phyloP scores from a whole-genome alignment of 805 yeast species.

The Lipomyces yamadae region DNA sequence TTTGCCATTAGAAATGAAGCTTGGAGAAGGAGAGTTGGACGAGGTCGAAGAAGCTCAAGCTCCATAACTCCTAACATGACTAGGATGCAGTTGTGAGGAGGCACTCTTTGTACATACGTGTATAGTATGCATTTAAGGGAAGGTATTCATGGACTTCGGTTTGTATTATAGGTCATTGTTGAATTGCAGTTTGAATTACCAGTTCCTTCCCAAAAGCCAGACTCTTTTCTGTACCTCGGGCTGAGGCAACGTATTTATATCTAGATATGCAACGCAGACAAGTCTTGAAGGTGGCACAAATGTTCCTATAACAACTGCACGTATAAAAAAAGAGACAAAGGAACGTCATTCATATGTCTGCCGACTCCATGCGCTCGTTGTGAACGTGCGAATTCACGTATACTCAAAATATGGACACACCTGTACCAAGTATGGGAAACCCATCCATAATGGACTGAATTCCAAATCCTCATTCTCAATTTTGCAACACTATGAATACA shows the following conservation, averaged over 20 bases:
- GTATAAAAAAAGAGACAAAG: too few species aligned
- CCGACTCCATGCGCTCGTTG: too few species aligned
- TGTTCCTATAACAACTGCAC: neutral
- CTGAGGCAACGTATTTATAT: neutral
- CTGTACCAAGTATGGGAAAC: neutral
- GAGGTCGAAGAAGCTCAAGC: conserved; percentile 9
- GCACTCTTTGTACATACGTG: neutral
- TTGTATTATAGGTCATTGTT: neutral
- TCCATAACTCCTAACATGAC: neutral
- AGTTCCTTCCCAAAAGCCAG: neutral
- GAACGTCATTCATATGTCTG: too few species aligned
- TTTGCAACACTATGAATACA: neutral
- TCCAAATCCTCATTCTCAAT: neutral
- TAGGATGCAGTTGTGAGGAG: neutral
- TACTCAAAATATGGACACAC: too few species aligned
- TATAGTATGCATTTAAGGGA: neutral
- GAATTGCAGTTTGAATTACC: neutral
- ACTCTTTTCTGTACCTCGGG: too few species aligned
- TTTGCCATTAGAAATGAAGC: conserved; percentile 41
- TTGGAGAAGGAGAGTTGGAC: conserved; percentile 21
- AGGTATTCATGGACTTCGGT: neutral
- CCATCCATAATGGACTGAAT: neutral
- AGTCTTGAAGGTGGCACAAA: neutral
- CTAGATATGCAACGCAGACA: neutral
- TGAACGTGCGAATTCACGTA: neutral